Base-by-base conservation (phyloP, 2,329 filamentous ascomycete genomes). In the Neopestalotiopsis clavispora region DNA sequence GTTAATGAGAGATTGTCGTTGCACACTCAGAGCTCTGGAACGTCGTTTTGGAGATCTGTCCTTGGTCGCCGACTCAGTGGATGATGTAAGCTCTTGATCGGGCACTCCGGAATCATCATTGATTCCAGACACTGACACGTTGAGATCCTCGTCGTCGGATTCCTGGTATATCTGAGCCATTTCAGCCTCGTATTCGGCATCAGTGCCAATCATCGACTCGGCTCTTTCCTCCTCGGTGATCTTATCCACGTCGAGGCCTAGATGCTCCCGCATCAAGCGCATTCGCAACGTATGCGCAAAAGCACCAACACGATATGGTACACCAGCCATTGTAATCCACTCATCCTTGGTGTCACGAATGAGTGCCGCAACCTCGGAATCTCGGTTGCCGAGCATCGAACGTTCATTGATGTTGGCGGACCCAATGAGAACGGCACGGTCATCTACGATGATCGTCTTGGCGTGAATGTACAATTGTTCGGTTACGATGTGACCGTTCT, bases 381-480 rank as follows among this genome's bases (percentile, higher is more conserved):
- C 96, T 75, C 96, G 90, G 63, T 89, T 92, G 9, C 96, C 96
- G 70, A 98, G 81, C 94, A 98, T 94, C 6, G 95, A 98, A 60
- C 96, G 91, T 80, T 99, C 96, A 75, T 99, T 99, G 84, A 99
- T 98, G 78, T 99, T 99, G 66, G 96, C 96, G 60, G 95, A 98
- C 20, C 96, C 96, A 74, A 99, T 99, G 70, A 99, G 90, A 23
- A 92, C 95, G 69, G 96, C 90, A 42, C 95, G 90, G 76, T 99
- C 96, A 79, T 99, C 96, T 4, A 97, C 95, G 68, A 99, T 88
- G 85, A 98, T 98, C 73, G 92, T 92, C 82, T 99, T 99, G 70
- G 96, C 96, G 76, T 99, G 96, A 68, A 99, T 98, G 78, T 99
- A 99, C 12, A 99, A 87, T 81, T 98, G 96, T 79, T 99, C 96